phyloP scores from a whole-genome alignment of 805 yeast genomes.

The Brettanomyces naardenensis region DNA sequence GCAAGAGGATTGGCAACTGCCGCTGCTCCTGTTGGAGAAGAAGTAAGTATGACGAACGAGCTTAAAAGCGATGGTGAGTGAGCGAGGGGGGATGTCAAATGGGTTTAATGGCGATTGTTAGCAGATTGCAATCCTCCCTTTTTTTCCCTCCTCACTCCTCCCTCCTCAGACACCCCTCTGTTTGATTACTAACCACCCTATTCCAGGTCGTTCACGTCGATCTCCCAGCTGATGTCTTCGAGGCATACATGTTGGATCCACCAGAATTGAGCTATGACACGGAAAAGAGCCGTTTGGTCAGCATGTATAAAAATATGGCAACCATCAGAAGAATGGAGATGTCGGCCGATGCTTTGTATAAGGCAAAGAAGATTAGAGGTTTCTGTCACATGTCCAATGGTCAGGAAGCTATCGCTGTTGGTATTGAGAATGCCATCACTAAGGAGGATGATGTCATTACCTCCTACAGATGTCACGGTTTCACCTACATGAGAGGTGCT shows the following conservation, averaged over 20 bases:
- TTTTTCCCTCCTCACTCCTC: too few relatives aligned
- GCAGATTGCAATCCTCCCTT: too few relatives aligned
- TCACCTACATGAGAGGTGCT: constrained; percentile 94
- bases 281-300: constrained; percentile 68
- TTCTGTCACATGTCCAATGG: constrained; percentile 98
- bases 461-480: constrained; percentile 98
- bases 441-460: constrained; percentile 85
- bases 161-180: too few relatives aligned
- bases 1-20: constrained; percentile 23
- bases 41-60: constrained; percentile 22
- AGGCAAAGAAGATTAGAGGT: constrained; percentile 97
- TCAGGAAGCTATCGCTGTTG: constrained; percentile 98
- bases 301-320: constrained; percentile 96
- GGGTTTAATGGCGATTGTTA: background rate
- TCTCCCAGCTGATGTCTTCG: constrained; percentile 77
- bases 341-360: constrained; percentile 97
- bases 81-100: background rate
- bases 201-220: constrained; percentile 33
- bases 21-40: constrained; percentile 12
- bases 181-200: too few relatives aligned
- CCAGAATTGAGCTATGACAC: constrained; percentile 73
- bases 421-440: constrained; percentile 91
- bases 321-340: constrained; percentile 95
- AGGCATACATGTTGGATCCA: constrained; percentile 68
- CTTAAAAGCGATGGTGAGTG: too few relatives aligned